Conservation (phyloP, 768 basidiomycete genomes). For the Pleurotus cornucopiae region DNA sequence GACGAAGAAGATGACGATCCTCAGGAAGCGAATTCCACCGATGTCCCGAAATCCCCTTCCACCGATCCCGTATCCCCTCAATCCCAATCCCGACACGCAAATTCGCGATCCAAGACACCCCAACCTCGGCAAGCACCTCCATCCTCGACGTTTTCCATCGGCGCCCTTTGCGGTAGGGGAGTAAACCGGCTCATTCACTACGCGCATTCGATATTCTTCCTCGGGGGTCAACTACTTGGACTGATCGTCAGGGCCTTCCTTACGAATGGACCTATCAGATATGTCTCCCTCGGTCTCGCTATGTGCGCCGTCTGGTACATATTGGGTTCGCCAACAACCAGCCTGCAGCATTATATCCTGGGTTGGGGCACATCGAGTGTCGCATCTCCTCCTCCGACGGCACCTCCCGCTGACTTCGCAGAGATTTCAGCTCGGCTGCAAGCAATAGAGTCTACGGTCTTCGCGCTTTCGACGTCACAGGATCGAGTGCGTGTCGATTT, state of each 20-base stretch:
- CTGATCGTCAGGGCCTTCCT: conserved; percentile 30
- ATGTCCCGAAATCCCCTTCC: conserved; percentile 11
- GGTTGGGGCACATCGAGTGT: conserved; percentile 16
- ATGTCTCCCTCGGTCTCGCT: conserved; percentile 35
- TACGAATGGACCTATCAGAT: conserved; percentile 41
- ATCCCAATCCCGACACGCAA: conserved; percentile 18
- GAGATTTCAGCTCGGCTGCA: conserved; percentile 63
- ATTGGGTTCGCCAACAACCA: conserved; percentile 26
- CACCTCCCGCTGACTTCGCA: conserved; percentile 58
- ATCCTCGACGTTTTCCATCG: conserved; percentile 32
- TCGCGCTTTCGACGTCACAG: conserved; percentile 52
- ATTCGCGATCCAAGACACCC: conserved; percentile 25
- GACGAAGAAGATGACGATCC: conserved; percentile 39
- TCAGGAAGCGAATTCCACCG: conserved; percentile 13
- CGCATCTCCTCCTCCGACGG: conserved; percentile 19
- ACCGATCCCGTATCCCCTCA: conserved; percentile 22
- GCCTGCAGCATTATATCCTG: background rate
- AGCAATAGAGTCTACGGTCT: conserved; percentile 59
- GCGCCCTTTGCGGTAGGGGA: conserved; percentile 37
- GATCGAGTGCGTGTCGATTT: conserved; percentile 46
- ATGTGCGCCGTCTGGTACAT: conserved; percentile 42
- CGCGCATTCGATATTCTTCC: conserved; percentile 16
- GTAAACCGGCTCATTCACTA: conserved; percentile 27
- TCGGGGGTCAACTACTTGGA: conserved; percentile 20
- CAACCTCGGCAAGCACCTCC: conserved; percentile 19